Evolutionary conservation across 1,284 basidiomycete genomes (phyloP), one percentile per base, ranked within the genome.

Genomic region (Coniferiporia weirii): DNA sequence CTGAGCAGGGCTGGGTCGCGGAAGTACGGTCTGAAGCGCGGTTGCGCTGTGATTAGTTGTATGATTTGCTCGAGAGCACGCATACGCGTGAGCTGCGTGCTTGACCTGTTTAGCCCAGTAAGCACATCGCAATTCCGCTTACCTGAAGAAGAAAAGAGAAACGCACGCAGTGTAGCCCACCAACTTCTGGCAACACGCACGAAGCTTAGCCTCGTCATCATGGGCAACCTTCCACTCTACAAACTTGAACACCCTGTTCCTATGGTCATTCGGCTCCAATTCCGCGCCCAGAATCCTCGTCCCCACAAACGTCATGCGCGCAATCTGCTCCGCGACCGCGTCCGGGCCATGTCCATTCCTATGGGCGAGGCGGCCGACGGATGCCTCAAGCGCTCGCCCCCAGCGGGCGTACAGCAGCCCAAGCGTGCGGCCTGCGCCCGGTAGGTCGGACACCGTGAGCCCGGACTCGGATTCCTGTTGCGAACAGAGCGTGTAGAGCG

Each of bases 341-440:
- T 54, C 52, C n/a, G 52, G 52, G 9, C 52, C 52, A 17, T 38
- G 40, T 32, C 52, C 52, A 27, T 19, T 5, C 17, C 22, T 45
- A 34, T 56, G 54, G 27, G 54, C 54, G 15, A 56, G 19, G 19
- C 45, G 45, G 17, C 45, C 34, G 17, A 56, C 19, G 19, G 54
- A 48, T 2, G 27, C 17, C 44, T 57, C 56, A 17, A 57, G 56
- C 4, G 56, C 56, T n/a, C 49, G 49, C 19, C 56, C 56, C 48
- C 35, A 50, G 15, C 36, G 48, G 3, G 47, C 35, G 40, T 57
- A 57, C 7, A 57, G 48, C n/a, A 34, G 27, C 10, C 56, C 56
- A 34, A 57, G 48, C 15, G 36, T 57, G 17, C 56, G 47, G 10
- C 56, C 56, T n/a, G 56, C 19, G n/a, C 56, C 56, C 5, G 56